Evolutionary conservation across 768 basidiomycete species (phyloP), one percentile per base, ranked within the genome.

Genomic region (Lactarius pseudohatsudake): DNA sequence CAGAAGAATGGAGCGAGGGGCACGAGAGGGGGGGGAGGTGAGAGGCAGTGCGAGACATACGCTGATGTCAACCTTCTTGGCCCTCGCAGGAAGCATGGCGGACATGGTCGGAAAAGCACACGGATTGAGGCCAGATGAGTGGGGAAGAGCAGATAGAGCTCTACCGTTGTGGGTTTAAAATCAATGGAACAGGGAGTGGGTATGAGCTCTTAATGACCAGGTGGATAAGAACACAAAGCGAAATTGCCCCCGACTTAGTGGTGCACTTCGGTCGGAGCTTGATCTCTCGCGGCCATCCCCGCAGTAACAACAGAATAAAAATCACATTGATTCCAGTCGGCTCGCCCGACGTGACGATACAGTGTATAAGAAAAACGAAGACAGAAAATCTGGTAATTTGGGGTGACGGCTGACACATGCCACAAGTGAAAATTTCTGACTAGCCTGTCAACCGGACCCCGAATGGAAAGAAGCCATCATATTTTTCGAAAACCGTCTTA

Each of bases 41-140:
- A 79, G 50, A 62, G 53, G 16, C 59, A 62, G 34, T 64, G 56
- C 66, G 69, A 57, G 55, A 79, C 91, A 75, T 74, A 96, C 95
- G 79, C 89, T 93, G 79, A 96, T 84, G 81, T 97, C 96, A 79
- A 96, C 83, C 84, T 97, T 96, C 80, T 96, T 94, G 77, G 89
- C 89, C 79, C 84, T 85, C 66, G 82, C 81, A 58, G 92, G 90
- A 62, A 87, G 84, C 90, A 94, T 40, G 15, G 38, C 15, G 11
- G 38, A 40, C 38, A 40, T 93, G 69, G 43, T 73, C 57, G 67
- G 36, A 43, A 65, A 45, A 59, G 63, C 56, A 36, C 47, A n/a
- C 45, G 53, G 63, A 62, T 60, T 30, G 61, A 57, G 64, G 61
- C 57, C 54, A 57, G 55, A 61, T 57, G 66, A 66, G 47, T 54